Percentiles rank a stretch among this genome's conserved stretches.
Evolutionary conservation across 2,329 filamentous ascomycete species (phyloP).

Genomic region (Fusarium tupiense): DNA sequence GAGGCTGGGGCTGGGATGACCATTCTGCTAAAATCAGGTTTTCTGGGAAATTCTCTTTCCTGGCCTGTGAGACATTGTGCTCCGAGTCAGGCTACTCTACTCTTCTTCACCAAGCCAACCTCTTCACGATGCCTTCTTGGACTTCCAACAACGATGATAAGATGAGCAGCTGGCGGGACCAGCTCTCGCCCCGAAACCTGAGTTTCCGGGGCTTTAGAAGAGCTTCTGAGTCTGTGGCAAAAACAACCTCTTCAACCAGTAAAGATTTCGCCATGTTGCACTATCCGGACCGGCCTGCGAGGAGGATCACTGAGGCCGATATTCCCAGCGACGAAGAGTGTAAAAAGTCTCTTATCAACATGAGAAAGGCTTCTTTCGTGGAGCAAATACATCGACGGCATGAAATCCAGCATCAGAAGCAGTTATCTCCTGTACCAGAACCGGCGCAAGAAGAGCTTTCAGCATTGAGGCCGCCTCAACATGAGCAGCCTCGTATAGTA

Average conservation of each 20-base stretch:
- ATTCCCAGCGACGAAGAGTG: conserved; percentile 41
- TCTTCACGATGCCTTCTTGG: conserved; percentile 30
- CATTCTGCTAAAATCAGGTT: conserved; percentile 1
- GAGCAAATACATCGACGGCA: conserved; percentile 22
- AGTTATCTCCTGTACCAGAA: conserved; percentile 10
- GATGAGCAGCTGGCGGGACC: conserved; percentile 37
- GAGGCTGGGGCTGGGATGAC: not conserved
- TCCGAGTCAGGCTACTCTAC: not conserved
- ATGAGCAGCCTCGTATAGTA: not conserved
- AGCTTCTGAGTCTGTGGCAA: conserved; percentile 30
- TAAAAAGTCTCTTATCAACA: conserved; percentile 18
- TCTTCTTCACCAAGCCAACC: not conserved
- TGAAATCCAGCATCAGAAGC: conserved; percentile 11
- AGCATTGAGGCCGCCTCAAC: not conserved
- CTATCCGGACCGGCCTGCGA: conserved; percentile 36
- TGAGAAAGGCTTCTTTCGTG: conserved; percentile 29
- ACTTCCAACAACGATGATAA: conserved; percentile 30
- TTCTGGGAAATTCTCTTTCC: not conserved
- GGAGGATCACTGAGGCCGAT: conserved; percentile 29
- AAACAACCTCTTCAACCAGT: conserved; percentile 1
- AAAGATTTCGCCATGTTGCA: conserved; percentile 37
- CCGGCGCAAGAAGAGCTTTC: not conserved
- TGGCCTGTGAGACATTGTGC: conserved; percentile 20
- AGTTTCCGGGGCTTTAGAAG: conserved; percentile 33
- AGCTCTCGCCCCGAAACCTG: conserved; percentile 29